Base-by-base conservation (phyloP, 2,329 filamentous ascomycete genomes). In the Rutstroemia sp. region DNA sequence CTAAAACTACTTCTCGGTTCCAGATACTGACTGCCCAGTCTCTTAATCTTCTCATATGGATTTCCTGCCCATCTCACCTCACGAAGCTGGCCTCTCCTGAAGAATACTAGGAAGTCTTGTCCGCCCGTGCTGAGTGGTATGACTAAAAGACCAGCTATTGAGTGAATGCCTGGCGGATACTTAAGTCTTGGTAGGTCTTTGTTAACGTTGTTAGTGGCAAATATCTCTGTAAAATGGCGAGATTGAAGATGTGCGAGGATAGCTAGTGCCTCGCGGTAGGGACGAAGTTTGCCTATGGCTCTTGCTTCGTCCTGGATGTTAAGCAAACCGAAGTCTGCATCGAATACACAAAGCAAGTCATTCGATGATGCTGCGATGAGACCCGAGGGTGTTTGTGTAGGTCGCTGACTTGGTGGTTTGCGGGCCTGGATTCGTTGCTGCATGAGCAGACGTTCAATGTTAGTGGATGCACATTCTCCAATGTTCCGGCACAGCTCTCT, bases 251-350 rank as follows among this genome's bases (percentile, higher is more conserved):
- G 95, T 67, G 95, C 91, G 1, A 95, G 73, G 77, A 96, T 81
- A 0, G 87, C 89, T 30, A 96, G 73, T 1, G 89, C 84, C 71
- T 96, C 92, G 66, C 95, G 89, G 0, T 87, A 86, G 34, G 92
- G 81, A n/a, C 87, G 82, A 10, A 90, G 72, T 48, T 81, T 78
- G 0, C 91, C 91, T 21, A 96, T 72, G 2, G 95, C 86, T 67
- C 95, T 95, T 0, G 90, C 94, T 69, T 96, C 90, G n/a, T 88
- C 89, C 23, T 82, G 79, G 48, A 96, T 95, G 0, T 88, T 95
- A 0, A 95, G 72, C 94, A 77, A 3, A 89, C 91, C 67, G 88
- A 63, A 62, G 38, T 64, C 61, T 3, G 63, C 60, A 41, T 57
- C 51, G 25, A 63, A 63, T 14, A 63, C 56, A 14, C 51, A 52